Percentiles rank a stretch among this genome's conserved stretches.
phyloP scores from a whole-genome alignment of 1,139 yeast genomes.

The Scheffersomyces lignicola region DNA sequence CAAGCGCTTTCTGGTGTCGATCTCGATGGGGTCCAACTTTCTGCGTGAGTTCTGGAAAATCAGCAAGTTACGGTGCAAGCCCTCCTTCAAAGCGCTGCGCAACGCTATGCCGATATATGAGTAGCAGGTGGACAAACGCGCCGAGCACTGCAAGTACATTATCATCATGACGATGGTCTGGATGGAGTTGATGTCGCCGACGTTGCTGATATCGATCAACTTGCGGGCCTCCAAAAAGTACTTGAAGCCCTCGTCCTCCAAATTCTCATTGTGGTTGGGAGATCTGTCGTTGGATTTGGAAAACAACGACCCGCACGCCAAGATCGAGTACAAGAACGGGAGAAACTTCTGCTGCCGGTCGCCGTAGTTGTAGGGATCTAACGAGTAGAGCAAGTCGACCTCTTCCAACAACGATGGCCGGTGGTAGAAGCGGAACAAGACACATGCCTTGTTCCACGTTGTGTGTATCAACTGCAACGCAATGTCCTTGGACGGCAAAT shows the following conservation, averaged over 20 bases:
- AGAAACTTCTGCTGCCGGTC: conserved; percentile 74
- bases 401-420: conserved; percentile 72
- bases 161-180: conserved; percentile 77
- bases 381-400: conserved; percentile 50
- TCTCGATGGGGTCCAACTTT: conserved; percentile 73
- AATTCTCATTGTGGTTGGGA: conserved; percentile 41
- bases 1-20: conserved; percentile 80
- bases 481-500: conserved; percentile 72
- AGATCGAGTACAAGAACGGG: conserved; percentile 68
- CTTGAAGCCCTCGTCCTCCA: conserved; percentile 77
- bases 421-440: conserved; percentile 80
- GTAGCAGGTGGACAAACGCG: conserved; percentile 85
- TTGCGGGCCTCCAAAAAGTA: conserved; percentile 83
- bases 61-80: conserved; percentile 75
- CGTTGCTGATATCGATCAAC: conserved; percentile 61
- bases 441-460: conserved; percentile 87
- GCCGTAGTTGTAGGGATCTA: conserved; percentile 68
- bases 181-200: conserved; percentile 47
- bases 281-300: conserved; percentile 39
- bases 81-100: conserved; percentile 83
- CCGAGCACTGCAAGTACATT: conserved; percentile 85
- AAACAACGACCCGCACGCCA: conserved; percentile 68
- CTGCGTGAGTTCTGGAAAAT: conserved; percentile 48
- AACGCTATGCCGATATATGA: conserved; percentile 91
- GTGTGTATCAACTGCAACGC: conserved; percentile 71